Conservation (phyloP, 768 basidiomycete species). For the Pulveroboletus frians region DNA sequence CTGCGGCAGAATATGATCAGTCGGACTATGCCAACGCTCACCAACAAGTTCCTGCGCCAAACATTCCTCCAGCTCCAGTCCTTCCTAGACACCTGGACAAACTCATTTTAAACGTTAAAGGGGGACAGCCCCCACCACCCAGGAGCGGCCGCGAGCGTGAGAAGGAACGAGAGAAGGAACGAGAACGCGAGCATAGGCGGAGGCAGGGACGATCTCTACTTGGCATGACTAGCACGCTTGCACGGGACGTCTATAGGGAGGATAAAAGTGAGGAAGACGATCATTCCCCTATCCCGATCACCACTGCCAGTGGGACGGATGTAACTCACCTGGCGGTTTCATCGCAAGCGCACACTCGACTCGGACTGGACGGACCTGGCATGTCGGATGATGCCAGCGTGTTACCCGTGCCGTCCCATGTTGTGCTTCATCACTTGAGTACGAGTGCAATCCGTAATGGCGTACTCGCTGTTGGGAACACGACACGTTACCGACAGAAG, state of each 20-base stretch:
- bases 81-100: constrained; percentile 92
- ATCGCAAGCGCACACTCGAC: constrained; percentile 25
- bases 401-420: constrained; percentile 88
- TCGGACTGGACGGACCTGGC: constrained; percentile 36
- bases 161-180: constrained; percentile 31
- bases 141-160: constrained; percentile 28
- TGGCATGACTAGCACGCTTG: constrained; percentile 33
- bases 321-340: constrained; percentile 30
- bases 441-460: constrained; percentile 95
- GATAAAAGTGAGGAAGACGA: constrained; percentile 22
- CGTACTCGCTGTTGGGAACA: constrained; percentile 87
- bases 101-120: constrained; percentile 72
- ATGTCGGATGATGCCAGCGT: constrained; percentile 85
- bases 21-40: constrained; percentile 33
- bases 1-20: constrained; percentile 31
- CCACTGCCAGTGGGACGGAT: constrained; percentile 37
- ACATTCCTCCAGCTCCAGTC: constrained; percentile 81
- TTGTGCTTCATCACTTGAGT: constrained; percentile 89
- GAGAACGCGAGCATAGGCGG: constrained; percentile 29
- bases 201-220: constrained; percentile 31
- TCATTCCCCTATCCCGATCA: constrained; percentile 29
- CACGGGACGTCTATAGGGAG: constrained; percentile 24
- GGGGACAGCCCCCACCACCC: constrained; percentile 29
- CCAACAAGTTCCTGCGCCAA: constrained; percentile 53
- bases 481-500: constrained; percentile 89